Conservation (phyloP, 768 basidiomycete genomes). For the Podaxis rugospora region DNA sequence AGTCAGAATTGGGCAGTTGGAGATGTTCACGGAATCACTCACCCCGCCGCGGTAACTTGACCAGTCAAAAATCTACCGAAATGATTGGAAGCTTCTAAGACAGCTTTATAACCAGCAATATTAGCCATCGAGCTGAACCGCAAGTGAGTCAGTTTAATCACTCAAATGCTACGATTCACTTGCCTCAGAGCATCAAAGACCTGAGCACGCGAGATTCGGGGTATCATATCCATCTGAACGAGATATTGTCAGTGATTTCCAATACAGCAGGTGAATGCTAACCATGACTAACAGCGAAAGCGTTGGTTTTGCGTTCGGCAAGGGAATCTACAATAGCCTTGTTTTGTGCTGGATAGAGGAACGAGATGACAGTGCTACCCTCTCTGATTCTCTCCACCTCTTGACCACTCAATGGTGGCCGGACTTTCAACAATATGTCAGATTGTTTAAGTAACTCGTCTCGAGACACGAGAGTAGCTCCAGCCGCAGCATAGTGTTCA, state of each 20-base stretch:
- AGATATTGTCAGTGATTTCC: background rate
- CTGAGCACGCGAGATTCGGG: slow-evolving; percentile 86
- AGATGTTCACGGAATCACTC: slow-evolving; percentile 23
- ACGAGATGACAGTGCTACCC: slow-evolving; percentile 78
- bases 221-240: slow-evolving; percentile 80
- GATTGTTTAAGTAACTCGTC: slow-evolving; percentile 64
- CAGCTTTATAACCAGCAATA: slow-evolving; percentile 90
- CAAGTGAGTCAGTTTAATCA: slow-evolving; percentile 1
- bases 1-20: background rate
- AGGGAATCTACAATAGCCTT: slow-evolving; percentile 66
- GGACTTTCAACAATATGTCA: slow-evolving; percentile 85
- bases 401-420: slow-evolving; percentile 62
- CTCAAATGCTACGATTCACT: slow-evolving; percentile 12
- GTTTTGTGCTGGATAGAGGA: slow-evolving; percentile 83
- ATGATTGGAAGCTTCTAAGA: slow-evolving; percentile 84
- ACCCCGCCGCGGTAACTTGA: slow-evolving; percentile 90
- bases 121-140: slow-evolving; percentile 82
- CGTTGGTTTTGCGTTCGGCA: slow-evolving; percentile 60
- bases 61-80: slow-evolving; percentile 89
- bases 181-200: slow-evolving; percentile 87
- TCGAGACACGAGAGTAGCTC: slow-evolving; percentile 70
- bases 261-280: background rate
- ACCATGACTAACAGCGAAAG: slow-evolving; percentile 52
- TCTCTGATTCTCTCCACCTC: slow-evolving; percentile 63
- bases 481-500: slow-evolving; percentile 73